Evolutionary conservation across 1,284 basidiomycete genomes (phyloP).

Genomic region (Trichosporon inkin): DNA sequence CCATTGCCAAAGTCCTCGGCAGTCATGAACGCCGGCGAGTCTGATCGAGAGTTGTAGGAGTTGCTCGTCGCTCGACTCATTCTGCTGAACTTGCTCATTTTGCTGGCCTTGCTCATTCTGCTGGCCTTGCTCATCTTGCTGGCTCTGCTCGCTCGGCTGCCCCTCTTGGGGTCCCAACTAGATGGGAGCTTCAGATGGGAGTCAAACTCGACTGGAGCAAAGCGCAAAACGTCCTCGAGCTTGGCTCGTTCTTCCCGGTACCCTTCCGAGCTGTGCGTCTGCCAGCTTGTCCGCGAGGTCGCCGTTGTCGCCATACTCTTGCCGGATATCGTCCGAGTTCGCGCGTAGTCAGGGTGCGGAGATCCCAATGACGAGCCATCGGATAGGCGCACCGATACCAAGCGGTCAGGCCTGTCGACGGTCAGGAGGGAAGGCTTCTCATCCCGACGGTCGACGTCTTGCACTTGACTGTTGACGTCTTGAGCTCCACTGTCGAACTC

Average conservation of each 20-base stretch:
- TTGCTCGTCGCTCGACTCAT: background rate
- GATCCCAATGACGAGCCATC: background rate
- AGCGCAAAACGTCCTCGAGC: background rate
- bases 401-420: background rate
- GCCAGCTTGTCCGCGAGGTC: background rate
- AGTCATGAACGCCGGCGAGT: background rate
- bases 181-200: background rate
- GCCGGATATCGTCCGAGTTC: background rate
- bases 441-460: background rate
- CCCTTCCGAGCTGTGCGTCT: constrained; percentile 1
- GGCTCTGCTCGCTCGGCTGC: background rate
- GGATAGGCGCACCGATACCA: background rate
- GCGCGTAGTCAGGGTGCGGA: background rate
- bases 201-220: background rate
- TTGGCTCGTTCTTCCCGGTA: background rate
- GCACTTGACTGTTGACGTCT: no score
- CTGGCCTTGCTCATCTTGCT: background rate
- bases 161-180: background rate
- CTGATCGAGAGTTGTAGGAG: constrained; percentile 1
- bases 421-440: background rate
- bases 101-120: background rate
- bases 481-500: no score
- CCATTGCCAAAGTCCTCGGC: constrained; percentile 1
- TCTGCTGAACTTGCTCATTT: background rate
- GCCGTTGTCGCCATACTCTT: constrained; percentile 4